Evolutionary conservation across 2,329 filamentous ascomycete genomes (phyloP).

Genomic region (Pyricularia sp.): DNA sequence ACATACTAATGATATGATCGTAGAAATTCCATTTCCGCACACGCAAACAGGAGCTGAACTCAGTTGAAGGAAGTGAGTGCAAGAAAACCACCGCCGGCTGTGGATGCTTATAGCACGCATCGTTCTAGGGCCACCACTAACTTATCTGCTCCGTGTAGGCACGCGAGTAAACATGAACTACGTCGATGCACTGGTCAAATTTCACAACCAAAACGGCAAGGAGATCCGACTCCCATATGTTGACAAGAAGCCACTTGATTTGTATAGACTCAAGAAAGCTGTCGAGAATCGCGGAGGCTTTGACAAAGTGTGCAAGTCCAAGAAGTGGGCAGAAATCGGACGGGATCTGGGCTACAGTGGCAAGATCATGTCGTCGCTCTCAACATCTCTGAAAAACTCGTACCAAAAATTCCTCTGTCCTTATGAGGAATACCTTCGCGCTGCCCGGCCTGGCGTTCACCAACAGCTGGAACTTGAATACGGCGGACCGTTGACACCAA

Average conservation of each 20-base stretch:
- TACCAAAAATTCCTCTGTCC: conserved; percentile 95
- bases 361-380: conserved; percentile 98
- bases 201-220: conserved; percentile 92
- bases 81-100: not conserved
- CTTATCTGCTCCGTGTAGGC: conserved; percentile 36
- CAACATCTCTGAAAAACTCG: conserved; percentile 95
- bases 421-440: conserved; percentile 86
- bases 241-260: conserved; percentile 90
- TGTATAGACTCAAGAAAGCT: conserved; percentile 94
- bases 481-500: conserved; percentile 81
- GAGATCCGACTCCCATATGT: conserved; percentile 92
- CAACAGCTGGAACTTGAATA: conserved; percentile 91
- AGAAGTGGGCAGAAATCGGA: conserved; percentile 99
- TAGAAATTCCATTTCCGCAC: conserved; percentile 96
- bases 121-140: not conserved
- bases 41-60: conserved; percentile 92
- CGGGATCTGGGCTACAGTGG: conserved; percentile 94
- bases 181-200: conserved; percentile 88
- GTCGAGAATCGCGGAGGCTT: conserved; percentile 93
- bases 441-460: conserved; percentile 92
- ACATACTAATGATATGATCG: conserved; percentile 6
- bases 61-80: conserved; percentile 86
- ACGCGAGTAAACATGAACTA: conserved; percentile 95
- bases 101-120: not conserved
- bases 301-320: conserved; percentile 90